Evolutionary conservation across 306 rosid genomes (phyloP), one percentile per base, ranked within the genome.

Genomic region (Begonia peltatifolia): DNA sequence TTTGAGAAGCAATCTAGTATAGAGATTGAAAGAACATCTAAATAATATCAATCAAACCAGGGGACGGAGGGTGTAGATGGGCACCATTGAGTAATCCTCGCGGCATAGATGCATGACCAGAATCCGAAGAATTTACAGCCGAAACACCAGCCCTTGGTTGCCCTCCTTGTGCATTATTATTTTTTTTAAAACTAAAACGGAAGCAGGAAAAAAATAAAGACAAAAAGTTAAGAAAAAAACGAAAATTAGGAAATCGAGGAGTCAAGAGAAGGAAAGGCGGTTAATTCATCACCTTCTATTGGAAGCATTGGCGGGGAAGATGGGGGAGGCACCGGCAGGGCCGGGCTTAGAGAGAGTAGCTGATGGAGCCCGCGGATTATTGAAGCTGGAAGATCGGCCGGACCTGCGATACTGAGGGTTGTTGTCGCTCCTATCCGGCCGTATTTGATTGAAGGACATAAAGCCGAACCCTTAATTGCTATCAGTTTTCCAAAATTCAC

Each of bases 361-460:
- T 51, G 85, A 58, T 52, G 76, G 59, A 61, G 78, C 78, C 65
- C 93, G 71, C 76, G 67, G 96, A 74, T 76, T 94, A 30, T 30
- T 30, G 57, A 79, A 83, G 93, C 72, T 68, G 8, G 75, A 23
- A 63, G 88, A 70, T 79, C 99, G 94, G 52, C 79, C 83, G 48
- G 83, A 17, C 66, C 58, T 79, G 64, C 84, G 79, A 74, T 79
- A 55, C 63, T 68, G 76, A 52, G 63, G 41, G 66, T 53, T 42
- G 52, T 15, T 9, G 8, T 62, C 58, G 66, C 54, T 62, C 66
- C 53, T 62, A 53, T 86, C 96, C 58, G 88, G 10, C 80, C 84
- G 83, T 71, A 94, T 77, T 92, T 86, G 99, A 81, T 92, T 77
- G 93, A 77, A 73, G 94, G 96, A 92, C 99, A 92, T 92, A 92